Percentiles rank a stretch among this genome's conserved stretches.
phyloP scores from a whole-genome alignment of 306 rosid genomes.

The Malus fusca region DNA sequence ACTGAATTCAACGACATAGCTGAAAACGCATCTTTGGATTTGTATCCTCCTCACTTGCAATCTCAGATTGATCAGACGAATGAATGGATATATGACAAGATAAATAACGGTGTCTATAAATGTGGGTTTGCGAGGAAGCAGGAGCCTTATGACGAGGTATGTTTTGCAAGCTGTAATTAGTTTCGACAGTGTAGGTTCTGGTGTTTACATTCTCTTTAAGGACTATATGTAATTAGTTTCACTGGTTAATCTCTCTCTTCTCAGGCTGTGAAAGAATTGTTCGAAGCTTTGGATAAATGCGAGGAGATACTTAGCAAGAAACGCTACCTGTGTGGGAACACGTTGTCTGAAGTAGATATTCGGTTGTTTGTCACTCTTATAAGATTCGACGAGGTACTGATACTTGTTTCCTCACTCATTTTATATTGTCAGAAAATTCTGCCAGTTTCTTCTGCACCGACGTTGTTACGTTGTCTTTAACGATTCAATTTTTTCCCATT shows the following conservation, averaged over 20 bases:
- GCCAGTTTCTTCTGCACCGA: neutral
- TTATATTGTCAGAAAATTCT: neutral
- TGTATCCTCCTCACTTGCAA: conserved; percentile 66
- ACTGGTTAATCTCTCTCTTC: conserved; percentile 5
- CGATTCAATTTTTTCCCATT: neutral
- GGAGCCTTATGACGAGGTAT: conserved; percentile 67
- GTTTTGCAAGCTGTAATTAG: neutral
- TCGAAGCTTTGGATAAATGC: conserved; percentile 75
- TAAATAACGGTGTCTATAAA: conserved; percentile 86
- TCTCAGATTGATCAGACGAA: conserved; percentile 56
- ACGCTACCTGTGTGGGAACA: conserved; percentile 72
- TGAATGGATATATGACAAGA: conserved; percentile 55
- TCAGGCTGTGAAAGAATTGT: conserved; percentile 67
- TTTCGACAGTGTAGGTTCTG: neutral
- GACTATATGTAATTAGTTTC: neutral
- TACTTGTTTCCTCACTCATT: neutral
- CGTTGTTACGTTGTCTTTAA: neutral
- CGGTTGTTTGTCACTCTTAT: conserved; percentile 87
- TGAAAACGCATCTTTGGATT: conserved; percentile 64
- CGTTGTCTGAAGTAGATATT: conserved; percentile 73
- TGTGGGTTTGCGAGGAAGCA: conserved; percentile 92
- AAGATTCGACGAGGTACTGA: conserved; percentile 87
- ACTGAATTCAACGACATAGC: conserved; percentile 68
- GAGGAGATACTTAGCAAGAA: conserved; percentile 72
- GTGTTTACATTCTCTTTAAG: conserved; percentile 12